Percentiles rank a stretch among this genome's conserved stretches.
phyloP scores from a whole-genome alignment of 371 early-diverging fungal genomes.

The Mucor irregularis region DNA sequence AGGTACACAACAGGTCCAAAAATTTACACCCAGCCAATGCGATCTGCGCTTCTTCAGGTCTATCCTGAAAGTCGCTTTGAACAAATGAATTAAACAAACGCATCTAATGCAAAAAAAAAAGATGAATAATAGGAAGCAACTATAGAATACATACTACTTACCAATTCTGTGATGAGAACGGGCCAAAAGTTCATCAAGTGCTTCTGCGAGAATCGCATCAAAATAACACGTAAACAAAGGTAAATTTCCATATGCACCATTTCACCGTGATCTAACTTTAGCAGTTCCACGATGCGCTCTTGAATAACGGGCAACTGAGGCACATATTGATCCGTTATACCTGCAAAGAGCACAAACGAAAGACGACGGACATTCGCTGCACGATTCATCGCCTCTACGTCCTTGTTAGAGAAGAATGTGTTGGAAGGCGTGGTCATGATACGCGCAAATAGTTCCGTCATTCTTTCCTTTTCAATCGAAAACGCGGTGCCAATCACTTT shows the following conservation, averaged over 20 bases:
- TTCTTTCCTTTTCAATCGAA: slow-evolving; percentile 71
- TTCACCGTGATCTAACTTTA: slow-evolving; percentile 69
- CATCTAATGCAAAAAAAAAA: slow-evolving; percentile 42
- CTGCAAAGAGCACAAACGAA: slow-evolving; percentile 79
- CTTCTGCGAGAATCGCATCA: slow-evolving; percentile 76
- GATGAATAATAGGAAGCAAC: neutral
- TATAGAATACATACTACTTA: slow-evolving; percentile 28
- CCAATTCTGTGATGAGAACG: slow-evolving; percentile 84
- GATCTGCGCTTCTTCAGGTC: slow-evolving; percentile 71
- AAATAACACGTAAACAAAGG: slow-evolving; percentile 78
- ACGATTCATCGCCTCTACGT: slow-evolving; percentile 74
- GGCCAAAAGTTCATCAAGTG: slow-evolving; percentile 91
- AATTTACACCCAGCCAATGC: slow-evolving; percentile 88
- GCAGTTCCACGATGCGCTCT: slow-evolving; percentile 86
- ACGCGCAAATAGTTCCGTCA: slow-evolving; percentile 71
- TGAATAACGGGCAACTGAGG: slow-evolving; percentile 81
- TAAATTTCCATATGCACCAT: slow-evolving; percentile 83
- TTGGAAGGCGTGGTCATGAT: slow-evolving; percentile 73
- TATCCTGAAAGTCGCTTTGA: slow-evolving; percentile 46
- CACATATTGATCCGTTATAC: slow-evolving; percentile 76
- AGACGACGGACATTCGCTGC: slow-evolving; percentile 73
- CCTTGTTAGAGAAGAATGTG: slow-evolving; percentile 80
- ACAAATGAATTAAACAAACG: slow-evolving; percentile 61
- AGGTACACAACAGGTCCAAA: slow-evolving; percentile 77
- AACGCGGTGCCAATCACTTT: slow-evolving; percentile 66